Evolutionary conservation across 1,284 basidiomycete genomes (phyloP), one percentile per base, ranked within the genome.

Genomic region (Omphalotus olearius): DNA sequence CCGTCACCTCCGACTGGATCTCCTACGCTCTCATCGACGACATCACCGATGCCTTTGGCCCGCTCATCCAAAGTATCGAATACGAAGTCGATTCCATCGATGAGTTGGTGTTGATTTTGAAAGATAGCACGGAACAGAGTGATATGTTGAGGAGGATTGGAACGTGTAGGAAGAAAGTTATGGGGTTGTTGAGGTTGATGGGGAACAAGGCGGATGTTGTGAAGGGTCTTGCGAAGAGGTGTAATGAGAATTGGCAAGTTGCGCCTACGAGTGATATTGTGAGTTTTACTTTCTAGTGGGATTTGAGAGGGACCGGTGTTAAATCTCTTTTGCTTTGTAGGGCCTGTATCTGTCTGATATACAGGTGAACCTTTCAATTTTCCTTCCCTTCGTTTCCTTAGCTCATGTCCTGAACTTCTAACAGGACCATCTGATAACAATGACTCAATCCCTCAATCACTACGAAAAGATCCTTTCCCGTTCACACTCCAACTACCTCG

Each of bases 161-260:
- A 40, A 98, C 93, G 0, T 99, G 97, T 67, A 82, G 97, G 47
- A 99, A 99, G 75, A 99, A 99, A 71, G 97, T 99, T 62, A 99
- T 99, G 97, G 97, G 97, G 26, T 72, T 99, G 36, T 70, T 99
- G 47, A 71, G 89, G 59, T 73, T 99, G 49, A 98, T 99, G 96
- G 97, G 97, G 36, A 98, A 97, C 73, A 99, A 99, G 75, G 97
- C 97, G 43, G 97, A 99, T 66, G 97, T 99, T 56, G 97, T 99
- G 57, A 99, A 99, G 67, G 97, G 97, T 14, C 75, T 99, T 35
- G 95, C 96, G 28, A 99, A 99, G 72, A 80, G 96, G 57, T 96
- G 95, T 66, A 99, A 99, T 66, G 97, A 99, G 72, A 97, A 99
- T 65, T 99, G 97, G 97, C 85, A 91, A 51, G 91, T 99, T 7